Evolutionary conservation across 2,329 filamentous ascomycete genomes (phyloP).

Genomic region (Elsinoe arachidis): DNA sequence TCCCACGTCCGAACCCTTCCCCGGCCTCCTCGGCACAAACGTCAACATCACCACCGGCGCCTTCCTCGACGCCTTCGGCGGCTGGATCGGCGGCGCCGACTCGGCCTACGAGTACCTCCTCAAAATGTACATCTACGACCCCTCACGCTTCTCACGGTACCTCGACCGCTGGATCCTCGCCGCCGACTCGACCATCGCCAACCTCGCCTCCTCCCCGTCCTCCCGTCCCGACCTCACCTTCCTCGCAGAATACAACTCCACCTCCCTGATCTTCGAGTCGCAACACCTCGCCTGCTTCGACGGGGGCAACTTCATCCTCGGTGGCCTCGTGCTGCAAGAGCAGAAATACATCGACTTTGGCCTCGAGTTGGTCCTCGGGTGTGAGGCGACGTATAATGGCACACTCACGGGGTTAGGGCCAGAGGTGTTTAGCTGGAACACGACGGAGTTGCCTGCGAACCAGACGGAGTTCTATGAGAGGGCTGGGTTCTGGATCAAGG

Average conservation of each 20-base stretch:
- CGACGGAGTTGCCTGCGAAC: constrained; percentile 24
- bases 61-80: constrained; percentile 59
- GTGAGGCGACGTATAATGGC: constrained; percentile 61
- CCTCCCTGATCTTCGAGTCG: constrained; percentile 29
- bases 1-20: constrained; percentile 58
- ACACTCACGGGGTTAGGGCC: constrained; percentile 70
- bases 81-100: constrained; percentile 70
- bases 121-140: constrained; percentile 82
- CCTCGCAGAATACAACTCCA: constrained; percentile 49
- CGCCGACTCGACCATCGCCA: constrained; percentile 63
- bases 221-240: constrained; percentile 64
- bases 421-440: constrained; percentile 45
- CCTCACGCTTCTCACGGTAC: constrained; percentile 53
- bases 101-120: constrained; percentile 85
- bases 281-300: constrained; percentile 66
- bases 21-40: constrained; percentile 62
- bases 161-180: constrained; percentile 65
- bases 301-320: constrained; percentile 78
- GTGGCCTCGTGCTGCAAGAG: constrained; percentile 58
- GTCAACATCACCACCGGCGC: constrained; percentile 57
- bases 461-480: constrained; percentile 52
- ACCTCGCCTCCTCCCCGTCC: constrained; percentile 61
- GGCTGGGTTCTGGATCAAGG: constrained; percentile 62
- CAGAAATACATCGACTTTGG: constrained; percentile 66
- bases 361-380: constrained; percentile 60